Percentiles rank a stretch among this genome's conserved stretches.
phyloP scores from a whole-genome alignment of 495 filamentous ascomycete genomes.

The Xylaria scruposa region DNA sequence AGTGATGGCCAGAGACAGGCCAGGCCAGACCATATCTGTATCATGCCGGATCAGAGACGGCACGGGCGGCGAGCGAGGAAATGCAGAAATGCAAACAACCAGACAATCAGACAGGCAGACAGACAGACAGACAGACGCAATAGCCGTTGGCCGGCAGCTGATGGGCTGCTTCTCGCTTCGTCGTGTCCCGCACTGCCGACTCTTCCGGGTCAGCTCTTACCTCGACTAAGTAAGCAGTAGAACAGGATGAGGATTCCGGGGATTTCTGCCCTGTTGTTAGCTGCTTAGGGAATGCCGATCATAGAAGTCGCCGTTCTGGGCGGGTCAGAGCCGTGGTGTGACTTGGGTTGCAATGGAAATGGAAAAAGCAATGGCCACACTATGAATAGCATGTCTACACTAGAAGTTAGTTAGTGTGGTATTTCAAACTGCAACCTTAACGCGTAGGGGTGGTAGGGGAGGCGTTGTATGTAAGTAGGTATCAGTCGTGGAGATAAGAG shows the following conservation, averaged over 20 bases:
- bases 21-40: neutral
- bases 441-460: constrained; percentile 1
- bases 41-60: neutral
- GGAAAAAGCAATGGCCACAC: constrained; percentile 5
- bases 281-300: constrained; percentile 20
- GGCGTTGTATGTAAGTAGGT: too few relatives aligned
- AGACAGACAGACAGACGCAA: neutral
- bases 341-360: constrained; percentile 1
- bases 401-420: neutral
- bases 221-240: neutral
- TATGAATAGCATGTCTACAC: neutral
- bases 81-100: neutral
- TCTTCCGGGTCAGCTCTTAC: constrained; percentile 11
- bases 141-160: constrained; percentile 17
- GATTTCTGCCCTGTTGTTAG: constrained; percentile 10
- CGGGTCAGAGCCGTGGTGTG: constrained; percentile 1
- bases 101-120: too few relatives aligned
- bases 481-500: neutral
- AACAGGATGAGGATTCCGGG: constrained; percentile 2
- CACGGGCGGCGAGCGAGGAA: neutral
- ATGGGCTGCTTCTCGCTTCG: constrained; percentile 1
- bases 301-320: constrained; percentile 17
- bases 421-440: constrained; percentile 3
- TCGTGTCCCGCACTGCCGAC: constrained; percentile 3
- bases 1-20: neutral